Evolutionary conservation across 257 asterid species (phyloP), one percentile per base, ranked within the genome.

Genomic region (Solanum etuberosum): DNA sequence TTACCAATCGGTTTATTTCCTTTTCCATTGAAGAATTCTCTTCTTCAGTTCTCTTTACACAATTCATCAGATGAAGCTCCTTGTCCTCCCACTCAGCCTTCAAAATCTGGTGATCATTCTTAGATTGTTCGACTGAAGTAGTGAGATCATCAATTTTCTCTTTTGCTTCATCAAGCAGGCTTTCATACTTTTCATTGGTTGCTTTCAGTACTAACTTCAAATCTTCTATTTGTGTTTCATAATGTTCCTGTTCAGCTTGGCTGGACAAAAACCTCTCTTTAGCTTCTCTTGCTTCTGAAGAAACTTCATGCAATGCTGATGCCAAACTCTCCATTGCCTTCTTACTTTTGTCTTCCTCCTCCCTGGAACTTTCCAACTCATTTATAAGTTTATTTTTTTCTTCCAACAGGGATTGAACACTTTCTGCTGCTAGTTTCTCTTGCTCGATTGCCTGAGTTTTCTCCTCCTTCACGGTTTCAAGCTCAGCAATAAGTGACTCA

Each of bases 301-400:
- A 96, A 87, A 97, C 96, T 93, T 96, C 99, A 86, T 97, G 99
- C 46, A 97, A 90, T 38, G 99, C 99, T 5, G 99, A 93, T 67
- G 98, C 97, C 87, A 97, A 86, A 89, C 98, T 96, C 90, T 97
- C 99, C 87, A 97, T 91, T 18, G 99, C 99, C 90, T 94, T 96
- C 93, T 96, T 97, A 92, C 92, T 93, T 89, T 94, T 95, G 92
- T 97, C 98, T 88, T 96, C 99, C 90, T 97, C 99, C 16, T 93
- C 98, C 94, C 94, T 93, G 42, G 96, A 94, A 70, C 83, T 88
- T 59, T 86, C 94, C 92, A 97, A 88, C 86, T 95, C 99, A 48
- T 90, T 89, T 46, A 94, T 89, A 90, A 97, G 95, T 88, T 92
- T 91, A 86, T 93, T 92, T 88, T 96, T 97, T 43, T 96, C 99